Evolutionary conservation across 805 yeast genomes (phyloP).

Genomic region (Lipomyces starkeyi): DNA sequence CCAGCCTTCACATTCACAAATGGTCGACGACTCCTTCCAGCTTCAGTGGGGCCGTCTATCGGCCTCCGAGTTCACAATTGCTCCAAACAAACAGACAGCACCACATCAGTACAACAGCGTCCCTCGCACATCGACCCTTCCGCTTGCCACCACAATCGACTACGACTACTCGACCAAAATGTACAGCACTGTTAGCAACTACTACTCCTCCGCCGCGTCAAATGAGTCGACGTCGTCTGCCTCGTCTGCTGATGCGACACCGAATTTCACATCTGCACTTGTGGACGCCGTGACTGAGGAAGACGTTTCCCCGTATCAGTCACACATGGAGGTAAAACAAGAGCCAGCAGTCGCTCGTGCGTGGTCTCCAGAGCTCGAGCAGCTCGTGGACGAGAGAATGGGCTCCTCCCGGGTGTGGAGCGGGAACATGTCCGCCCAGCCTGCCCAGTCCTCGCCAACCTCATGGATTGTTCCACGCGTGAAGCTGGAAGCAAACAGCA

Average conservation of each 20-base stretch:
- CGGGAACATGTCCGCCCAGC: not conserved
- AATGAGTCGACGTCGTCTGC: not conserved
- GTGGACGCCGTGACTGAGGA: not conserved
- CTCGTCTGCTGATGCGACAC: not conserved
- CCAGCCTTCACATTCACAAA: not conserved
- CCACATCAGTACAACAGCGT: not conserved
- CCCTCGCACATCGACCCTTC: not conserved
- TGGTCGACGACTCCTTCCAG: not conserved
- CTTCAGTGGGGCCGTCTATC: not conserved
- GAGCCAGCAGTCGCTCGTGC: not conserved
- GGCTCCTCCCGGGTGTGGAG: not conserved
- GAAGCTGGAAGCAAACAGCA: not conserved
- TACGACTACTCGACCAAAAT: not conserved
- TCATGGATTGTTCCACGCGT: not conserved
- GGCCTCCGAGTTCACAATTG: not conserved
- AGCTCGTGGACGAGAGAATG: slow-evolving; percentile 7
- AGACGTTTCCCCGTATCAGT: not conserved
- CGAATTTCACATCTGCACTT: not conserved
- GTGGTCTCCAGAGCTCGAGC: slow-evolving; percentile 8
- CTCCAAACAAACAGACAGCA: not conserved
- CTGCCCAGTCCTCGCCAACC: not conserved
- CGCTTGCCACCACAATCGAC: not conserved
- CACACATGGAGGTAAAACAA: not conserved
- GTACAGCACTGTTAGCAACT: not conserved
- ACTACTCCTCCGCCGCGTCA: not conserved